A percentile compares a stretch with the other conserved stretches of the same genome.
These are phyloP conservation scores for Tulasnella sp. DNA, from an alignment of 768 basidiomycete species.

Conservation along the genomic window DNA sequence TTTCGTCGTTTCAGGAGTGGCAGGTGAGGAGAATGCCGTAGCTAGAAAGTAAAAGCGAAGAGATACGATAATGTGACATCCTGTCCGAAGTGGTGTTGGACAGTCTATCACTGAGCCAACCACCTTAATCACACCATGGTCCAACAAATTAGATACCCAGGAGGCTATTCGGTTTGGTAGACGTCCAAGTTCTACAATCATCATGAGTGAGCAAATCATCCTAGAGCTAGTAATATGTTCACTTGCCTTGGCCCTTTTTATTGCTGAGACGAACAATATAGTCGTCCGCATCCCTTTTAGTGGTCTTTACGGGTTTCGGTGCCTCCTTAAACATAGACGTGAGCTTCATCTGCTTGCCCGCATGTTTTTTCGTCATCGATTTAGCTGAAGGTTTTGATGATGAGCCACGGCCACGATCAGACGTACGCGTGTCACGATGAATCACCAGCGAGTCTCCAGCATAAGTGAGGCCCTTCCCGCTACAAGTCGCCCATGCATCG, in stretches of 20 bases:
- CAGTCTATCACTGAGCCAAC: constrained; percentile 67
- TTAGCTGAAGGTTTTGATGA: constrained; percentile 2
- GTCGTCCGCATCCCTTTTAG: constrained; percentile 13
- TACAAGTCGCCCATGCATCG: constrained; percentile 17
- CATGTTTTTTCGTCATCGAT: constrained; percentile 14
- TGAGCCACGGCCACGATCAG: not conserved
- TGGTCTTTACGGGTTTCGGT: constrained; percentile 1
- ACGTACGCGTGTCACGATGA: not conserved
- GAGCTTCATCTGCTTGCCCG: constrained; percentile 16
- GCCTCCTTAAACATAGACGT: constrained; percentile 12
- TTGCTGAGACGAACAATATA: constrained; percentile 18
- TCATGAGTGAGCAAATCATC: constrained; percentile 13
- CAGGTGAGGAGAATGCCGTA: constrained; percentile 3
- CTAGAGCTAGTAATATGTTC: not conserved
- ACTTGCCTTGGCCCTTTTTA: constrained; percentile 13
- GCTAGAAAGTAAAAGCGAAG: constrained; percentile 25
- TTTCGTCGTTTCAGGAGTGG: constrained; percentile 4
- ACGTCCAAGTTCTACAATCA: constrained; percentile 54
- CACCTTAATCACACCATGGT: constrained; percentile 54
- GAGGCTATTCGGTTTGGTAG: constrained; percentile 53
- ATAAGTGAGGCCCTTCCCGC: constrained; percentile 4
- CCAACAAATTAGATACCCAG: constrained; percentile 65
- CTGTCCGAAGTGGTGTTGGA: constrained; percentile 54
- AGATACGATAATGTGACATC: constrained; percentile 57
- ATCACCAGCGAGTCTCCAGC: constrained; percentile 13